Evolutionary conservation across 2,329 filamentous ascomycete genomes (phyloP), one percentile per base, ranked within the genome.

Genomic region (Teratosphaeria epicoccoides): DNA sequence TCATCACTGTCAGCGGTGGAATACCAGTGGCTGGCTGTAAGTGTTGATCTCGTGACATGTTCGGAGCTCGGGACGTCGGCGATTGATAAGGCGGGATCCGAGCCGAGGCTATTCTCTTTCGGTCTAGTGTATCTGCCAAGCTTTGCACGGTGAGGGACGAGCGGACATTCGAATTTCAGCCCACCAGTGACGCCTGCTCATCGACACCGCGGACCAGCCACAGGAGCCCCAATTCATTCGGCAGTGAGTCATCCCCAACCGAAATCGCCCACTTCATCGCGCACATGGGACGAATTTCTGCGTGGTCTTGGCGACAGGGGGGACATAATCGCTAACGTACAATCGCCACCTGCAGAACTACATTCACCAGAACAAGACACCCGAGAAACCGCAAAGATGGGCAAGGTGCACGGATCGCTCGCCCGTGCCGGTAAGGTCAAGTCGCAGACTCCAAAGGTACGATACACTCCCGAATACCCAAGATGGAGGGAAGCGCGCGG

Each of bases 341-440:
- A 22, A 11, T 26, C 43, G 37, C 49, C 49, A 45, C 49, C 24
- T 4, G 43, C 37, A 50, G 24, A 50, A 24, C 43, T 7, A 20
- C 24, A 20, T 46, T 2, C 26, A 49, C 5, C 47, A 50, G n/a
- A 14, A 23, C 24, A 47, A 25, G n/a, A 45, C 48, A 44, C 24
- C 40, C 24, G 24, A 60, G 40, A 46, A 57, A 72, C 69, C 73
- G 72, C 77, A 76, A 86, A 73, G 75, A 90, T 91, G 87, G 87
- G 87, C 79, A 91, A 91, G 80, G 87, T 91, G 76, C 87, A 91
- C 85, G 87, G 87, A 75, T 93, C 87, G 73, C 85, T 93, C 76
- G 87, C 87, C 75, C 87, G 88, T 88, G 88, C 87, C 78, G 88
- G 88, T 80, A 95, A 95, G 83, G 89, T 95, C 84, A 94, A 95